Conservation (phyloP, 768 basidiomycete genomes). For the Rhodotorula kratochvilovae region DNA sequence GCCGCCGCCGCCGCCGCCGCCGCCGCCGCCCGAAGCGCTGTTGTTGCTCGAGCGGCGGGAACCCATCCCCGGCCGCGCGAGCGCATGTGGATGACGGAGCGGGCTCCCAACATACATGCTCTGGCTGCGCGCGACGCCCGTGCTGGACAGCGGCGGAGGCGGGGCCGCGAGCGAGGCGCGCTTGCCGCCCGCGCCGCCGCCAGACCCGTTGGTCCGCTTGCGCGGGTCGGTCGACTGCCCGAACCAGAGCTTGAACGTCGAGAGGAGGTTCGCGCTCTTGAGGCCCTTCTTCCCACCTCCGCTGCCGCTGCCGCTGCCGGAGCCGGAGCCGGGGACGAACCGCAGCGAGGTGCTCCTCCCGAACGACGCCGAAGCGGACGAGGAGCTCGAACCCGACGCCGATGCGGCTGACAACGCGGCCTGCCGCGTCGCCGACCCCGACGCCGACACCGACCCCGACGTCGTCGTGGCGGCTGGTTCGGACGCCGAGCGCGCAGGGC, state of each 20-base stretch:
- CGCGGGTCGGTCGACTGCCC: conserved; percentile 64
- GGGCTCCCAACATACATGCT: conserved; percentile 41
- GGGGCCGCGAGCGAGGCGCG: conserved; percentile 48
- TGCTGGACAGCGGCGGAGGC: background rate
- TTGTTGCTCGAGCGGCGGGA: conserved; percentile 39
- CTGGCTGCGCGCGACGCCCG: background rate
- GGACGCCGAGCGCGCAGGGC: too few species aligned
- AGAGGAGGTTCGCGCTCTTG: conserved; percentile 73
- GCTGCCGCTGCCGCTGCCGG: conserved; percentile 46
- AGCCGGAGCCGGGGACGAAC: conserved; percentile 49
- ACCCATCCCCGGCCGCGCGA: conserved; percentile 8
- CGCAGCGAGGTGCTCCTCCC: conserved; percentile 48
- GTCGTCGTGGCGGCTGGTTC: too few species aligned
- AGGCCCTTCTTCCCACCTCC: conserved; percentile 48
- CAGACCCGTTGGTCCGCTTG: conserved; percentile 29
- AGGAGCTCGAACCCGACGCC: conserved; percentile 1
- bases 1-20: background rate
- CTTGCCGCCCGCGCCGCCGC: conserved; percentile 1
- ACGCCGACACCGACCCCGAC: too few species aligned
- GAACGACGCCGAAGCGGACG: conserved; percentile 44
- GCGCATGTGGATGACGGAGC: conserved; percentile 20
- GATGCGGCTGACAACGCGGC: background rate
- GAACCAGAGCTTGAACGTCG: conserved; percentile 85
- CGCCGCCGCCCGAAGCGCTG: conserved; percentile 4
- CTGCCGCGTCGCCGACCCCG: background rate